phyloP scores from a whole-genome alignment of 345 rosid genomes.

The Anacardium occidentale region DNA sequence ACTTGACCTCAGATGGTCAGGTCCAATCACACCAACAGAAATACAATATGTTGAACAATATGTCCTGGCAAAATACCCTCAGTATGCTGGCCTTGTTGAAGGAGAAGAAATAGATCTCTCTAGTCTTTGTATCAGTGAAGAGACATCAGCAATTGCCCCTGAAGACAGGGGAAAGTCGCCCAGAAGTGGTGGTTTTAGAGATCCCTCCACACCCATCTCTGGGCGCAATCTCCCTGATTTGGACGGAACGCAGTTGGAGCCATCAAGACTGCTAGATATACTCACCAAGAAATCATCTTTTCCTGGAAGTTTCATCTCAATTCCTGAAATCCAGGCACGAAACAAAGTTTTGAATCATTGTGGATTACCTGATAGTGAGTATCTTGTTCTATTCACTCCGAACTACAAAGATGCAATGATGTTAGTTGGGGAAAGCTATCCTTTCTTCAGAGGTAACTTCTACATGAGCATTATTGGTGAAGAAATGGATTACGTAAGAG shows the following conservation, averaged over 20 bases:
- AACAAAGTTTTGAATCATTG: slow-evolving; percentile 60
- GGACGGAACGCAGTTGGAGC: slow-evolving; percentile 57
- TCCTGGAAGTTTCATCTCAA: slow-evolving; percentile 66
- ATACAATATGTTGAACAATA: slow-evolving; percentile 68
- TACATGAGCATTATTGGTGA: slow-evolving; percentile 51
- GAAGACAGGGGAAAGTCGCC: slow-evolving; percentile 49
- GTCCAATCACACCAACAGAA: slow-evolving; percentile 68
- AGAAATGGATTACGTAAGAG: slow-evolving; percentile 47
- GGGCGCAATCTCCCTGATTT: slow-evolving; percentile 47
- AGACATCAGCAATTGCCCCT: slow-evolving; percentile 33
- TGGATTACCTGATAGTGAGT: slow-evolving; percentile 56
- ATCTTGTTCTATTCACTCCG: slow-evolving; percentile 64
- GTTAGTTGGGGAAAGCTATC: slow-evolving; percentile 74
- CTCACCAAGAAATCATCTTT: slow-evolving; percentile 64
- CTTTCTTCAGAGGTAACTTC: slow-evolving; percentile 63
- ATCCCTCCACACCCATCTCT: slow-evolving; percentile 33
- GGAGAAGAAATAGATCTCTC: slow-evolving; percentile 53
- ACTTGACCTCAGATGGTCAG: slow-evolving; percentile 69
- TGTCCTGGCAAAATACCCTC: slow-evolving; percentile 66
- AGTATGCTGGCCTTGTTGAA: slow-evolving; percentile 54
- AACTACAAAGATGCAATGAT: slow-evolving; percentile 65
- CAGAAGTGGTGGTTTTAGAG: slow-evolving; percentile 29
- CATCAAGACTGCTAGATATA: slow-evolving; percentile 62
- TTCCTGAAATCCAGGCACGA: slow-evolving; percentile 68
- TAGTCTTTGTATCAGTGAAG: slow-evolving; percentile 52